Percentiles rank a stretch among this genome's conserved stretches.
These are phyloP conservation scores for Coniophora puteana DNA, from an alignment of 1,284 basidiomycete species.

Conservation along the genomic window DNA sequence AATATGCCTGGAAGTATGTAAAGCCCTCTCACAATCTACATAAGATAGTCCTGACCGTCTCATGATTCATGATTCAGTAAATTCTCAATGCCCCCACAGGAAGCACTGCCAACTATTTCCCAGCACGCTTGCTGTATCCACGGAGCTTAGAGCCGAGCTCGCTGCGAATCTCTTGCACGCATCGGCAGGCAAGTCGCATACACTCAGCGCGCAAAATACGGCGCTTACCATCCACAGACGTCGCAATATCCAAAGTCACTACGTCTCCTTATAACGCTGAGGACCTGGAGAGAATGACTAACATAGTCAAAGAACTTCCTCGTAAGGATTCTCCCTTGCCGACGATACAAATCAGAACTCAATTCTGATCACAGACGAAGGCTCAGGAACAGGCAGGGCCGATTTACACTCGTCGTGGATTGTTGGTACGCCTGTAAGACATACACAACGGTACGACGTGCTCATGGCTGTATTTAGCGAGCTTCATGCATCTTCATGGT, in stretches of 20 bases:
- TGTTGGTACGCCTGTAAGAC: slow-evolving; percentile 16
- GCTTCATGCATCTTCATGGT: slow-evolving; percentile 27
- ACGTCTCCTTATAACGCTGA: slow-evolving; percentile 23
- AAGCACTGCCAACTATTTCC: slow-evolving; percentile 29
- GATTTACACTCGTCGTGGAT: slow-evolving; percentile 23
- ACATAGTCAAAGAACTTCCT: slow-evolving; percentile 24
- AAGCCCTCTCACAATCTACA: no score
- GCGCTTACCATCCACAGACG: slow-evolving; percentile 12
- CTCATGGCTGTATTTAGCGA: slow-evolving; percentile 12
- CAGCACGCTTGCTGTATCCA: slow-evolving; percentile 18
- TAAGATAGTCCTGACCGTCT: background rate
- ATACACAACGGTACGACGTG: slow-evolving; percentile 1
- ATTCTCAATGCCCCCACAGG: slow-evolving; percentile 11
- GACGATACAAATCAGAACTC: background rate
- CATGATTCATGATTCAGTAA: background rate
- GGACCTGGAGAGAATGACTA: slow-evolving; percentile 22
- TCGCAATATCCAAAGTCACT: slow-evolving; percentile 27
- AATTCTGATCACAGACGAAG: slow-evolving; percentile 6
- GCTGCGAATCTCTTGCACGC: slow-evolving; percentile 22
- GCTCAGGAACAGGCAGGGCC: slow-evolving; percentile 7
- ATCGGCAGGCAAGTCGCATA: slow-evolving; percentile 21
- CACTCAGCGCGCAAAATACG: background rate
- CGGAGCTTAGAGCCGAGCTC: slow-evolving; percentile 14
- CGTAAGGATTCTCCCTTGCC: slow-evolving; percentile 6
- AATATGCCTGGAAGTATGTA: no score